Conservation (phyloP, 345 rosid genomes). For the Garcia nutans region DNA sequence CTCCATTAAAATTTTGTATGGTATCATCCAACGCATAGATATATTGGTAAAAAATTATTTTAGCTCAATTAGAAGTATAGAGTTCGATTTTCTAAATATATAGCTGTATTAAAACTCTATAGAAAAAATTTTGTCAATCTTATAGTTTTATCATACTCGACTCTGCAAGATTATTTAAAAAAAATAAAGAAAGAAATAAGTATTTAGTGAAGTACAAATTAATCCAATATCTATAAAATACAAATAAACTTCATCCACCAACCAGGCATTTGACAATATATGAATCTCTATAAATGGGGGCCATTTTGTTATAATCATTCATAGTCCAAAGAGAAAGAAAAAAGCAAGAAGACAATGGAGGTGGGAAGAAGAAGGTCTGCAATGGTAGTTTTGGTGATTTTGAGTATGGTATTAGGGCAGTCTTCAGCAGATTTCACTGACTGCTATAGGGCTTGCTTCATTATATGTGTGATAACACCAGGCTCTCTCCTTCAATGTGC, state of each 20-base stretch:
- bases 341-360: constrained; percentile 10
- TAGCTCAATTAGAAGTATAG: too few species aligned
- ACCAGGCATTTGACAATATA: not conserved
- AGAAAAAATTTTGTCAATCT: too few species aligned
- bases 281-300: not conserved
- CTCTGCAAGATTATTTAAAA: too few species aligned
- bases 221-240: too few species aligned
- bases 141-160: too few species aligned
- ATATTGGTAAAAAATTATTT: too few species aligned
- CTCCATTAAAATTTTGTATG: too few species aligned
- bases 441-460: constrained; percentile 42
- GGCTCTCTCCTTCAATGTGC: constrained; percentile 18
- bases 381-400: constrained; percentile 20
- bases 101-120: too few species aligned
- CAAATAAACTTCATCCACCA: not conserved
- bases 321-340: not conserved
- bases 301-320: not conserved
- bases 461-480: constrained; percentile 28
- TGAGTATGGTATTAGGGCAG: constrained; percentile 26
- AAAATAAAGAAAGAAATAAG: too few species aligned
- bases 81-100: too few species aligned
- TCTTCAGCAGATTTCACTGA: constrained; percentile 22
- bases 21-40: too few species aligned
- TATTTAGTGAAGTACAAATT: too few species aligned
- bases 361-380: not conserved